These are phyloP conservation scores for Penicillium expansum DNA, from an alignment of 2,329 filamentous ascomycete genomes.

Conservation along the genomic window DNA sequence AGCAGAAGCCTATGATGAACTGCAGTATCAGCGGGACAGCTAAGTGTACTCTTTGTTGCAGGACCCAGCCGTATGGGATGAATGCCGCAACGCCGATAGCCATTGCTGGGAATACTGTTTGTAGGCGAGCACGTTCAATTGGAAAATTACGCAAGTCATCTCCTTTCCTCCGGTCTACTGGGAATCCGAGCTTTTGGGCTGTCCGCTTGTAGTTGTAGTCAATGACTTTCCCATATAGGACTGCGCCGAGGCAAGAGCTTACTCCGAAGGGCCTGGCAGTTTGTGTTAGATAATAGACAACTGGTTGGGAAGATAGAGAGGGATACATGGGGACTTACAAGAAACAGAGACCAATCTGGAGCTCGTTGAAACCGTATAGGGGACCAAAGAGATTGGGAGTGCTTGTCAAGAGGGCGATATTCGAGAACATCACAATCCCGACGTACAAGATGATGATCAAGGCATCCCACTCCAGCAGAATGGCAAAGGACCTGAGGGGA, in stretches of 20 bases:
- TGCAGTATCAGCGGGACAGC: constrained; percentile 31
- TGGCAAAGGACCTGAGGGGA: constrained; percentile 41
- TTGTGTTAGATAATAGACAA: not conserved
- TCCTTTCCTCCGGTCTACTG: constrained; percentile 31
- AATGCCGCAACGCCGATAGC: constrained; percentile 25
- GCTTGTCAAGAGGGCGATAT: constrained; percentile 40
- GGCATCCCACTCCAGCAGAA: constrained; percentile 41
- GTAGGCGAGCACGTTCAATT: constrained; percentile 31
- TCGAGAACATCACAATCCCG: constrained; percentile 36
- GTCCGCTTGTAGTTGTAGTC: constrained; percentile 25
- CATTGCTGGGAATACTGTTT: constrained; percentile 26
- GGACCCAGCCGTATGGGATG: constrained; percentile 34
- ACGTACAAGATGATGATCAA: constrained; percentile 37
- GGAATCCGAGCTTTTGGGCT: constrained; percentile 13
- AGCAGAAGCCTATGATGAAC: constrained; percentile 32
- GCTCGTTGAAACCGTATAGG: constrained; percentile 35
- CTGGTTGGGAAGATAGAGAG: not conserved
- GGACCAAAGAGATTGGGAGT: constrained; percentile 39
- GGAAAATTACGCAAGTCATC: constrained; percentile 49
- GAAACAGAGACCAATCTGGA: constrained; percentile 29
- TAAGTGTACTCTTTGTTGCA: constrained; percentile 22
- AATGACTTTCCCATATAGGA: constrained; percentile 24
- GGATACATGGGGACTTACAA: constrained; percentile 13
- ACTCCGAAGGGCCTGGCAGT: constrained; percentile 20
- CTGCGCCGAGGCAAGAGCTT: constrained; percentile 19